phyloP scores from a whole-genome alignment of 1,284 basidiomycete species.

The Kalmanozyma brasiliensis region DNA sequence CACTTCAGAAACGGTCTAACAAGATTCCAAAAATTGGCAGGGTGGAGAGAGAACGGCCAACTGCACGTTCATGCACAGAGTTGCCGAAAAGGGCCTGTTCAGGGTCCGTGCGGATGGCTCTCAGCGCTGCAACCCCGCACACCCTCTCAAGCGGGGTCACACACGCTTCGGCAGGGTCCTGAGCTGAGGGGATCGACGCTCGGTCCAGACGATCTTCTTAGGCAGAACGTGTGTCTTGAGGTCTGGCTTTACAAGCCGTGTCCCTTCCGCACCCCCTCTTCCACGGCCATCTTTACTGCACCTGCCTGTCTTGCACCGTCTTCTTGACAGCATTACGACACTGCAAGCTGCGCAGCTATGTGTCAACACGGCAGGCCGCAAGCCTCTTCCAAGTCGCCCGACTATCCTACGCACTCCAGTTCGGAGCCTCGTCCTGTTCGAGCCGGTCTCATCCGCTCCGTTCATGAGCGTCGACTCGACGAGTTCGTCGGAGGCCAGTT shows the following conservation, averaged over 20 bases:
- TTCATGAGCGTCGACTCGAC: constrained; percentile 54
- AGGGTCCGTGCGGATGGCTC: constrained; percentile 39
- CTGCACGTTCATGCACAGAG: constrained; percentile 21
- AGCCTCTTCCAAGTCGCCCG: constrained; percentile 27
- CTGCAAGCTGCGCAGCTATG: constrained; percentile 28
- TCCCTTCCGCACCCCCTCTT: background rate
- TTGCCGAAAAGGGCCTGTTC: constrained; percentile 6
- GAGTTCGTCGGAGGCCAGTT: constrained; percentile 60
- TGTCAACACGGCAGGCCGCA: constrained; percentile 41
- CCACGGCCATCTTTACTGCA: too few species aligned
- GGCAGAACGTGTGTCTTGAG: background rate
- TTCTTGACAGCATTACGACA: too few species aligned
- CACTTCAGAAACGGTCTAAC: too few species aligned
- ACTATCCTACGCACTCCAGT: constrained; percentile 40
- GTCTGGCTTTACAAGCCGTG: background rate
- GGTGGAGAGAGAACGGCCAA: background rate
- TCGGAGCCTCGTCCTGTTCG: constrained; percentile 50
- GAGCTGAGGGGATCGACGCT: too few species aligned
- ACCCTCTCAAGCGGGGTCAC: constrained; percentile 3
- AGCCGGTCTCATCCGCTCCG: constrained; percentile 48
- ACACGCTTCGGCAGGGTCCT: too few species aligned
- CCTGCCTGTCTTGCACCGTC: too few species aligned
- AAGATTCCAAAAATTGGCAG: background rate
- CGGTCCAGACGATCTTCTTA: too few species aligned
- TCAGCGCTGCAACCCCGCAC: constrained; percentile 23